Evolutionary conservation across 2,329 filamentous ascomycete species (phyloP).

Genomic region (Emericellopsis cladophorae): DNA sequence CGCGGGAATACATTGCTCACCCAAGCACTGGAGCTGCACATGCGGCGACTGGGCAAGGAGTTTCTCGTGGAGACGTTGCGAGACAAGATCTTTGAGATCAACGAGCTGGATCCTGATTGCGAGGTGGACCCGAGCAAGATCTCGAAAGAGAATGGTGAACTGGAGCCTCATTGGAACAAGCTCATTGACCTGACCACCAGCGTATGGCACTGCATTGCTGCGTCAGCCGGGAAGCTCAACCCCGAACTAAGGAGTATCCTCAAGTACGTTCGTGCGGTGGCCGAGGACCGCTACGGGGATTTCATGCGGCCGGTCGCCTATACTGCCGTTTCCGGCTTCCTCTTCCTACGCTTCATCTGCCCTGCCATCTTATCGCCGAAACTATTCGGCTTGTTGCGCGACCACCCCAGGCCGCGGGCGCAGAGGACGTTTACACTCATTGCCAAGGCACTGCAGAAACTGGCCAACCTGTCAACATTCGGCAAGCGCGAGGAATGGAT

Average conservation of each 20-base stretch:
- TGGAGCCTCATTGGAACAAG: conserved; percentile 72
- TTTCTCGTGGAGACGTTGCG: conserved; percentile 79
- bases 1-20: conserved; percentile 89
- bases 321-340: conserved; percentile 86
- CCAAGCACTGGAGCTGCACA: conserved; percentile 86
- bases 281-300: conserved; percentile 88
- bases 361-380: conserved; percentile 94
- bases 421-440: conserved; percentile 85
- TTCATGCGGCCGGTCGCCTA: conserved; percentile 83
- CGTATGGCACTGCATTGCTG: conserved; percentile 73
- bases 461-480: conserved; percentile 84
- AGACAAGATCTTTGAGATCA: conserved; percentile 81
- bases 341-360: conserved; percentile 91
- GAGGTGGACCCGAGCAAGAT: conserved; percentile 88
- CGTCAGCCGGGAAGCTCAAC: conserved; percentile 64
- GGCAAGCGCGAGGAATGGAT: conserved; percentile 97
- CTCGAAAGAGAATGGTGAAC: conserved; percentile 44
- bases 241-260: conserved; percentile 74
- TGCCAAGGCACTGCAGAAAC: conserved; percentile 79
- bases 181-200: conserved; percentile 67
- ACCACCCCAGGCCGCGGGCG: conserved; percentile 71
- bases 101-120: conserved; percentile 80
- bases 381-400: conserved; percentile 71
- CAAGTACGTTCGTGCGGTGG: conserved; percentile 82
- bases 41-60: conserved; percentile 86